phyloP scores from a whole-genome alignment of 176 grass and related monocot species.

The Phyllostachys edulis region DNA sequence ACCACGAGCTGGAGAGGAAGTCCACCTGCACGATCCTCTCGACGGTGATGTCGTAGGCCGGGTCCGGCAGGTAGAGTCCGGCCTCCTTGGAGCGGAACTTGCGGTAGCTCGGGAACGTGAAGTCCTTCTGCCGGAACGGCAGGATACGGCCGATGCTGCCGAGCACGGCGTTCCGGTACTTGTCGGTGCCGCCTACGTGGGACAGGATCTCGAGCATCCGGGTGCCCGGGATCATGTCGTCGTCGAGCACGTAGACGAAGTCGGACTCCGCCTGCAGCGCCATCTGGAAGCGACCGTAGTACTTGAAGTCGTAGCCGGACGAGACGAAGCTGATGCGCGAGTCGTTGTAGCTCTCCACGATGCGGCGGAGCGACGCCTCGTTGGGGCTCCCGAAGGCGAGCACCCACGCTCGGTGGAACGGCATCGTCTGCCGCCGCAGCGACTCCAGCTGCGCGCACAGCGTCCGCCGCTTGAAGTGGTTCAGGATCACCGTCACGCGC shows the following conservation, averaged over 20 bases:
- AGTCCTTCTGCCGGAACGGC: constrained; percentile 85
- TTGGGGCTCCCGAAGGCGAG: constrained; percentile 87
- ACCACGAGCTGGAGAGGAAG: constrained; percentile 92
- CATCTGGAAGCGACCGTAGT: constrained; percentile 98
- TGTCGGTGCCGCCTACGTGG: constrained; percentile 85
- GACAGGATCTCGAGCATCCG: constrained; percentile 91
- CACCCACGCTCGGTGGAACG: constrained; percentile 94
- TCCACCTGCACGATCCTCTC: constrained; percentile 93
- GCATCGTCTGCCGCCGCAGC: constrained; percentile 71
- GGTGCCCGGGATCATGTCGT: constrained; percentile 83
- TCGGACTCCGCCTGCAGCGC: constrained; percentile 82
- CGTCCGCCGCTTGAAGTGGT: constrained; percentile 94
- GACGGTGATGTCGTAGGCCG: constrained; percentile 83
- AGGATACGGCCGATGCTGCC: constrained; percentile 91
- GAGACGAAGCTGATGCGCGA: constrained; percentile 82
- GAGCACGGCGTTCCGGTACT: constrained; percentile 80
- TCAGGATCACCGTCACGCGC: constrained; percentile 80
- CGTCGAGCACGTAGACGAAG: constrained; percentile 94
- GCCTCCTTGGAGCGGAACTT: constrained; percentile 90
- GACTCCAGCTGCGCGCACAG: constrained; percentile 88
- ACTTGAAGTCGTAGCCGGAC: constrained; percentile 94
- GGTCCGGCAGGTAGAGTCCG: constrained; percentile 84
- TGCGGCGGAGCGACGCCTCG: constrained; percentile 56
- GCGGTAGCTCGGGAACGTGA: constrained; percentile 89
- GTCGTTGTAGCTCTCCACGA: constrained; percentile 86